Conservation (phyloP, 352 stramenopile genomes). For the Halophytophthora batemanensis region DNA sequence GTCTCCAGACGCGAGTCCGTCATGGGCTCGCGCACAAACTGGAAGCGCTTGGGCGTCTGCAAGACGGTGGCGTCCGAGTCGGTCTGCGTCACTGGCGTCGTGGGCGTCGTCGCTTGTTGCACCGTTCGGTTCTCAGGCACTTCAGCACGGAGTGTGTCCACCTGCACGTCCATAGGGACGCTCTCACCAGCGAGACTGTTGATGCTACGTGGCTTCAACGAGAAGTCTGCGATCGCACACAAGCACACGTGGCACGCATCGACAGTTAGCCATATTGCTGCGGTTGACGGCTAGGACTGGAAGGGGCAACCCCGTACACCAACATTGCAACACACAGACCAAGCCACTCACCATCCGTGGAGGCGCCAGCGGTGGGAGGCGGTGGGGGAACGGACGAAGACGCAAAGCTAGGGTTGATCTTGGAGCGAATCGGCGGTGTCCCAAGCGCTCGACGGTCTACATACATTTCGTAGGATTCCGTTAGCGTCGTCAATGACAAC, state of each 20-base stretch:
- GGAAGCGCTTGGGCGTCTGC: slow-evolving; percentile 70
- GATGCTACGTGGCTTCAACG: slow-evolving; percentile 34
- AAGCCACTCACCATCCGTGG: slow-evolving; percentile 35
- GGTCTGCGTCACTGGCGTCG: slow-evolving; percentile 21
- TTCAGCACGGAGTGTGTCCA: slow-evolving; percentile 14
- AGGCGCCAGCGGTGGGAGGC: slow-evolving; percentile 20
- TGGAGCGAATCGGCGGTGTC: slow-evolving; percentile 40
- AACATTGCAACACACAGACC: background rate
- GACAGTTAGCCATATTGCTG: background rate
- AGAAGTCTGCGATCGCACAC: slow-evolving; percentile 27
- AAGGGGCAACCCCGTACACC: background rate
- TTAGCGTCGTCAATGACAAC: slow-evolving; percentile 29
- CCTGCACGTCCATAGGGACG: slow-evolving; percentile 20
- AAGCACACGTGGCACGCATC: background rate
- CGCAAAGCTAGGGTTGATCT: slow-evolving; percentile 50
- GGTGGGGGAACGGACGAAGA: slow-evolving; percentile 22
- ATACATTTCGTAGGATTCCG: slow-evolving; percentile 18
- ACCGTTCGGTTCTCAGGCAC: slow-evolving; percentile 24
- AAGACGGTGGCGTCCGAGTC: slow-evolving; percentile 28
- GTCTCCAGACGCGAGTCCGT: slow-evolving; percentile 55
- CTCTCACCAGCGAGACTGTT: slow-evolving; percentile 15
- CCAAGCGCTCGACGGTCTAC: slow-evolving; percentile 39
- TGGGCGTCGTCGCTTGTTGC: slow-evolving; percentile 27
- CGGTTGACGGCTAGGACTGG: no score
- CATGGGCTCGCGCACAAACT: slow-evolving; percentile 70